These are phyloP conservation scores for Verbascum thapsus DNA, from an alignment of 257 asterid genomes.

Conservation along the genomic window DNA sequence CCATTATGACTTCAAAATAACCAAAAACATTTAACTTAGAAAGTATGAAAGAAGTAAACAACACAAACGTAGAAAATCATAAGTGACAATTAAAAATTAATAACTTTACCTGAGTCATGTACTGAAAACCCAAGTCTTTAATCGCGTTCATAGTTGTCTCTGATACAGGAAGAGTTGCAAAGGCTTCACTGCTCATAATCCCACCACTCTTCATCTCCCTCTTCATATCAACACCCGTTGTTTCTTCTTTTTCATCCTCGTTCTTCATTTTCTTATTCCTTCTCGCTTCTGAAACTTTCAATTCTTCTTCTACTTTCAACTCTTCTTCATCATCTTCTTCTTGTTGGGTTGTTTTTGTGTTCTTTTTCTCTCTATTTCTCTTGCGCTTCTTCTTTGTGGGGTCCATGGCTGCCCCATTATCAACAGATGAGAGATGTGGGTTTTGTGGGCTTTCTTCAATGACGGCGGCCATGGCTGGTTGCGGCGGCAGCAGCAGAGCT, in stretches of 20 bases:
- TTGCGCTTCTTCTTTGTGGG: constrained; percentile 46
- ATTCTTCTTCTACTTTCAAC: constrained; percentile 3
- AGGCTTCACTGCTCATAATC: constrained; percentile 76
- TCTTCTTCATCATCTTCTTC: constrained; percentile 15
- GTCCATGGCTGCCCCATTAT: constrained; percentile 37
- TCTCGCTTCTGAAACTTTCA: no score
- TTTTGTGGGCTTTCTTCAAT: no score
- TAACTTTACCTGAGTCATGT: constrained; percentile 83
- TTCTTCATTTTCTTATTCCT: no score
- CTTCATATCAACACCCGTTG: constrained; percentile 25
- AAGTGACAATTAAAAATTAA: not conserved
- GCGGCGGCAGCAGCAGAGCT: no score
- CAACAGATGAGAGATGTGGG: no score
- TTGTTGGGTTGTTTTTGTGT: constrained; percentile 5
- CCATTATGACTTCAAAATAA: not conserved
- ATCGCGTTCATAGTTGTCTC: constrained; percentile 78
- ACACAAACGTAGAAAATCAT: not conserved
- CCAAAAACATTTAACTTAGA: not conserved
- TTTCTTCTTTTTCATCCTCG: no score
- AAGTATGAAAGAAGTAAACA: not conserved
- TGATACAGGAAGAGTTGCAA: constrained; percentile 51
- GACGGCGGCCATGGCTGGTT: no score
- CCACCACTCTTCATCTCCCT: constrained; percentile 57
- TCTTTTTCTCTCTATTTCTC: constrained; percentile 42
- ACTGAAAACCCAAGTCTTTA: constrained; percentile 66